Percentiles rank a stretch among this genome's conserved stretches.
Conservation (phyloP, 345 rosid genomes). For the Brassica napus region Da-Ae NC_063446.1:34201001-34201500, state of each 20-base stretch:
- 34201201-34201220: conserved; percentile 56
- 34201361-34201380: conserved; percentile 37
- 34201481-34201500: conserved; percentile 24
- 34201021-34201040: background rate
- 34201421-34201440: conserved; percentile 24
- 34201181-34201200: conserved; percentile 50
- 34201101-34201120: conserved; percentile 19
- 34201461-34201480: conserved; percentile 27
- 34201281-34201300: conserved; percentile 32
- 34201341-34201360: conserved; percentile 27
- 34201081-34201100: conserved; percentile 24
- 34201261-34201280: conserved; percentile 16
- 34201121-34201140: conserved; percentile 52
- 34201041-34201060: conserved; percentile 18
- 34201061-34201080: conserved; percentile 21
- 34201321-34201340: conserved; percentile 16
- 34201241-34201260: conserved; percentile 1
- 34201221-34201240: conserved; percentile 12
- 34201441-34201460: conserved; percentile 41
- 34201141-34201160: conserved; percentile 47
- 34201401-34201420: conserved; percentile 5
- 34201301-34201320: conserved; percentile 6
- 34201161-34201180: conserved; percentile 59
- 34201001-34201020: conserved; percentile 5
- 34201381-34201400: conserved; percentile 27